Evolutionary conservation across 108 stramenopile species (phyloP).

Genomic region (Ochromonas danica): DNA sequence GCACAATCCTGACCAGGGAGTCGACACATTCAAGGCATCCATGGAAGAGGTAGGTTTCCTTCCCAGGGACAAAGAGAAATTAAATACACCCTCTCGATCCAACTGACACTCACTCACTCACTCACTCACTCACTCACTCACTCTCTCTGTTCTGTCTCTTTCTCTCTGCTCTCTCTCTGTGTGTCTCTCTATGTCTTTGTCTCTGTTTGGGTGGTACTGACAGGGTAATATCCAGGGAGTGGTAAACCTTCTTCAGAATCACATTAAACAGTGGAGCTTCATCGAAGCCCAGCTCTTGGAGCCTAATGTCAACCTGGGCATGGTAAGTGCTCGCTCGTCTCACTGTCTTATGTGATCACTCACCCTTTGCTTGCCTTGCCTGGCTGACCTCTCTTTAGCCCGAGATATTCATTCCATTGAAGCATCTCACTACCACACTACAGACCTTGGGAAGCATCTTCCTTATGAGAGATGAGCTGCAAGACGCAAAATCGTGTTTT

Average conservation of each 20-base stretch:
- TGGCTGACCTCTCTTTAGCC: neutral
- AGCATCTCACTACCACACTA: slow-evolving; percentile 7
- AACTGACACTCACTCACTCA: no score
- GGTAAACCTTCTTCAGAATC: slow-evolving; percentile 3
- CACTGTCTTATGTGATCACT: no score
- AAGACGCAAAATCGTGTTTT: neutral
- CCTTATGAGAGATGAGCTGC: neutral
- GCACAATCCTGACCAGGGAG: no score
- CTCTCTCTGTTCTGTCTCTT: no score
- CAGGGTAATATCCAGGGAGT: slow-evolving; percentile 19
- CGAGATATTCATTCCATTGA: slow-evolving; percentile 22
- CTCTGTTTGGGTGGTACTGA: neutral
- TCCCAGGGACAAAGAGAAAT: no score
- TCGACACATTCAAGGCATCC: no score
- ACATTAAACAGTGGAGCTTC: slow-evolving; percentile 20
- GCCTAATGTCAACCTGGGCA: slow-evolving; percentile 18
- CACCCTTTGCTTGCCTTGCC: no score
- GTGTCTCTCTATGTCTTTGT: neutral
- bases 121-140: no score
- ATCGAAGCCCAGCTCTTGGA: slow-evolving; percentile 6
- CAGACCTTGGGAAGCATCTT: neutral
- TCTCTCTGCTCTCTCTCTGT: neutral
- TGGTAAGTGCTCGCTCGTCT: neutral
- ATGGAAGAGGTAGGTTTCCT: no score
- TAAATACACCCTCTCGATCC: no score